These are phyloP conservation scores for Aspergillus nidulans DNA, from an alignment of 495 filamentous ascomycete species.

Conservation along the genomic window DNA sequence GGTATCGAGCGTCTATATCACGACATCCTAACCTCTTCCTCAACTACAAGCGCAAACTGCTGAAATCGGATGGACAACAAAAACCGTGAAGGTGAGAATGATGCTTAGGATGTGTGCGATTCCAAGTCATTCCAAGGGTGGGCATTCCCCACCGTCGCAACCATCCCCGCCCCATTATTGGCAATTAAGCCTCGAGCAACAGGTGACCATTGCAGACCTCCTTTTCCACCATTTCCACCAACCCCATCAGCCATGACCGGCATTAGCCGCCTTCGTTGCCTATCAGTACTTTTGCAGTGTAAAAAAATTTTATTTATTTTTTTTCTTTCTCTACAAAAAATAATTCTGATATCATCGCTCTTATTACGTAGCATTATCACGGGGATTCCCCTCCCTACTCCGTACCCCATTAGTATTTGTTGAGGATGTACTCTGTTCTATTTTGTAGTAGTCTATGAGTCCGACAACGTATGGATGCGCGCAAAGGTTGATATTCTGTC, in stretches of 20 bases:
- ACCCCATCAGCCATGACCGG: conserved; percentile 19
- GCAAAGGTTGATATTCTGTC: conserved; percentile 7
- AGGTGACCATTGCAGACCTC: conserved; percentile 7
- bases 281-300: not conserved
- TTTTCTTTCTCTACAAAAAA: no score
- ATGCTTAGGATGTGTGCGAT: not conserved
- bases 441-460: no score
- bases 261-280: conserved; percentile 29
- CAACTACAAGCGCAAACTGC: not conserved
- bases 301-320: not conserved
- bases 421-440: not conserved
- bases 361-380: not conserved
- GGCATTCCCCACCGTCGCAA: not conserved
- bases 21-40: not conserved
- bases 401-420: not conserved
- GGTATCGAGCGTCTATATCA: not conserved
- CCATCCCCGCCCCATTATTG: not conserved
- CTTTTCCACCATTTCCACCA: conserved; percentile 10
- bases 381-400: not conserved
- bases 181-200: not conserved
- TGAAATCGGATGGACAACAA: no score
- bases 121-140: not conserved
- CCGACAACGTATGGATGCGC: no score
- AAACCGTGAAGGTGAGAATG: not conserved
- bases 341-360: not conserved